These are phyloP conservation scores for Cyclotella distinguenda DNA, from an alignment of 108 stramenopile genomes.

Conservation along the genomic window DNA sequence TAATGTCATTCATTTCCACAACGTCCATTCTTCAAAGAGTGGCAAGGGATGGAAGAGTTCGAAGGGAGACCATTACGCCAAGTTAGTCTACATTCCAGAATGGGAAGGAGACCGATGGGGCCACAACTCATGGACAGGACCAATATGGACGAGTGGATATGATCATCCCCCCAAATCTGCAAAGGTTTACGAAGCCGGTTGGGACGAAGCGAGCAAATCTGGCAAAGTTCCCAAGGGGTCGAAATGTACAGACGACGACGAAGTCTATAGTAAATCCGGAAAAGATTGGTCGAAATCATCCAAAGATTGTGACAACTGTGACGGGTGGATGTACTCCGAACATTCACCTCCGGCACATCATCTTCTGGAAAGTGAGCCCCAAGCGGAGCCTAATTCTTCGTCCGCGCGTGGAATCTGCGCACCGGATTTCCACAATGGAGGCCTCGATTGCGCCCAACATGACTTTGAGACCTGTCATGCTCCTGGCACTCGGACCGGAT, in stretches of 20 bases:
- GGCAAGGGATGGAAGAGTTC: slow-evolving; percentile 1
- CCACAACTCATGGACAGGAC: too few species aligned
- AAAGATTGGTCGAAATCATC: neutral
- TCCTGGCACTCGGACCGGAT: neutral
- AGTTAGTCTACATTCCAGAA: neutral
- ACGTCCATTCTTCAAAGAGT: too few species aligned
- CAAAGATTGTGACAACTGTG: neutral
- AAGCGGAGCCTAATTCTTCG: neutral
- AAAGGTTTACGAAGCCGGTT: neutral
- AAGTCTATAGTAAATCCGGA: slow-evolving; percentile 2
- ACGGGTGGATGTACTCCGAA: neutral
- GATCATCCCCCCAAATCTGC: neutral
- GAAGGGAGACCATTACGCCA: neutral
- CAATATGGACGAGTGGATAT: neutral
- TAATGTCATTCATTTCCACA: too few species aligned
- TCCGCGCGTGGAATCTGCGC: slow-evolving; percentile 8
- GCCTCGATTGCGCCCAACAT: neutral
- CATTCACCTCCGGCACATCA: neutral
- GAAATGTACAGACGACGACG: neutral
- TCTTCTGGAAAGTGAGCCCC: neutral
- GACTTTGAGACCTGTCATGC: neutral
- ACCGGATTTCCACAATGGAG: neutral
- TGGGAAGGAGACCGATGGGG: neutral
- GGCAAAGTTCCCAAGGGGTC: neutral
- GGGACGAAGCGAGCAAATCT: neutral